Conservation (phyloP, 805 yeast species). For the Maudiozyma serrabonitensis region DNA sequence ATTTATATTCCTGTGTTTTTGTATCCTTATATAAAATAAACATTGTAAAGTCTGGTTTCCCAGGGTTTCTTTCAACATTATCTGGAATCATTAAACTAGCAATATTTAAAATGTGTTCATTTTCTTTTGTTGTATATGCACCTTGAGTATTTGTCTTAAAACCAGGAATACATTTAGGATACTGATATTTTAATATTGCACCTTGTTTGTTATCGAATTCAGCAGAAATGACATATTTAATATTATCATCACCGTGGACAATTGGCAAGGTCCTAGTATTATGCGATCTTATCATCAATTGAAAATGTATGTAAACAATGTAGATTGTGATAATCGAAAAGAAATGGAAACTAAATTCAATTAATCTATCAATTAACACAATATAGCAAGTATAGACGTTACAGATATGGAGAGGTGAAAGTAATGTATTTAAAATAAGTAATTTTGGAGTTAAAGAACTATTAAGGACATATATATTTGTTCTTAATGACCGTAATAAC, state of each 20-base stretch:
- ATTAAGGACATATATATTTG: too few species aligned
- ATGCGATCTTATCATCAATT: neutral
- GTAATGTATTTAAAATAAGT: too few species aligned
- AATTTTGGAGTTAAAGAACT: too few species aligned
- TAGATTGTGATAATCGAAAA: too few species aligned
- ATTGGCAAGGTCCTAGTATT: neutral
- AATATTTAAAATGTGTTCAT: slow-evolving; percentile 12
- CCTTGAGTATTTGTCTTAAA: slow-evolving; percentile 14
- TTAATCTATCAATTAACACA: too few species aligned
- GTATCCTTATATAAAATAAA: slow-evolving; percentile 40
- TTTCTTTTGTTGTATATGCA: neutral
- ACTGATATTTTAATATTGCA: slow-evolving; percentile 51
- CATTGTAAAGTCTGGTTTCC: slow-evolving; percentile 49
- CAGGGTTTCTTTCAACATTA: slow-evolving; percentile 40
- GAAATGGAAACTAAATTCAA: too few species aligned
- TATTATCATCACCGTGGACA: slow-evolving; percentile 24
- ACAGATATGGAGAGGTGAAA: too few species aligned
- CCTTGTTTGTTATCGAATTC: slow-evolving; percentile 77
- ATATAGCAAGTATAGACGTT: too few species aligned
- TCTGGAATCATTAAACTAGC: slow-evolving; percentile 56
- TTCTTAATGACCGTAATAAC: too few species aligned
- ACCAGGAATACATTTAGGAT: slow-evolving; percentile 39
- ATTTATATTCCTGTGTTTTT: slow-evolving; percentile 10
- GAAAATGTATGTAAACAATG: neutral
- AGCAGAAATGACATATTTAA: slow-evolving; percentile 54